Base-by-base conservation (phyloP, 2,329 filamentous ascomycete species). In the Ophiocordyceps robertsii region DNA sequence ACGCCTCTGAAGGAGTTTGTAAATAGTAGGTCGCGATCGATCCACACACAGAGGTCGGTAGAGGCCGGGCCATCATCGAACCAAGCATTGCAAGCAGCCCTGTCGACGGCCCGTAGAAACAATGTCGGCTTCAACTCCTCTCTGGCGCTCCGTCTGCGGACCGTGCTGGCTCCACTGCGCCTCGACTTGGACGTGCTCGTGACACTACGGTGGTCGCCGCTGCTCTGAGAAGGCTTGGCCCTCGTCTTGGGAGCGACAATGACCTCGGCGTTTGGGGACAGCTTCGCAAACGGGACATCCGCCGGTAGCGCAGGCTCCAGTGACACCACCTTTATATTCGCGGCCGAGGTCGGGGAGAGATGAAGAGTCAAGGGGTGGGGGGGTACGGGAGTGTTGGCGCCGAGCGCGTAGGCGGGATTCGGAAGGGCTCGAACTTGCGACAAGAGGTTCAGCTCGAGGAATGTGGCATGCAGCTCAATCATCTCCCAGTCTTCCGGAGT, bases 401-500 rank as follows among this genome's bases (percentile, higher is more conserved):
- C 59, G 21, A 71, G 67, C 37, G 65, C 69, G 57, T 78, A 84
- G 21, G 73, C 68, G 16, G 90, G 90, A 60, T 95, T 96, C 21
- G 90, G 90, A 19, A 98, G 70, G 16, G 90, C 90, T 53, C 92
- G 82, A 52, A 98, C 89, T 65, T 98, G 92, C 37, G 82, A 84
- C 29, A 95, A 70, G 41, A 98, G 79, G 60, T 98, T 96, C 49
- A 95, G 72, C 58, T 98, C 92, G 40, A 98, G 70, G 56, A 96
- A 98, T 14, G 83, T 92, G 6, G 92, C 92, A 66, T 98, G 92
- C 2, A 98, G 70, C 62, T 98, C 92, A 53, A 98, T 96, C 54
- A 96, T 94, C 64, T 98, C 92, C 92, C 92, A 98, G 59, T 98
- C 92, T 45, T 93, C 87, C 2, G 90, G 80, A 0, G 92, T 96